These are phyloP conservation scores for Hyaloscypha variabilis DNA, from an alignment of 495 filamentous ascomycete genomes.

Conservation along the genomic window DNA sequence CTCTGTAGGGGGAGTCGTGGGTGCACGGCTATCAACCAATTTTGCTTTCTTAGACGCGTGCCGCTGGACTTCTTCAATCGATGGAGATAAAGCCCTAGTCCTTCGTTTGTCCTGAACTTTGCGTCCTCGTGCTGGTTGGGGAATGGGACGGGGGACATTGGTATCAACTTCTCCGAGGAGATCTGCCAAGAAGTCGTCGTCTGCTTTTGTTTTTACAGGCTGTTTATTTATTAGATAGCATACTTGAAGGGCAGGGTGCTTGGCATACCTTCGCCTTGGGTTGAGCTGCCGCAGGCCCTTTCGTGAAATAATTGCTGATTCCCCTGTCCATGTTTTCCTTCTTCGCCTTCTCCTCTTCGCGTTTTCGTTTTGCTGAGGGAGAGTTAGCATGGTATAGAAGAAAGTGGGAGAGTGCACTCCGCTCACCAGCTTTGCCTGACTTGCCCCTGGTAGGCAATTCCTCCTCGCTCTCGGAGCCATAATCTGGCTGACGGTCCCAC, in stretches of 20 bases:
- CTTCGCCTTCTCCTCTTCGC: constrained; percentile 85
- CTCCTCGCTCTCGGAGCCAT: constrained; percentile 74
- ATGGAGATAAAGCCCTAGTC: constrained; percentile 79
- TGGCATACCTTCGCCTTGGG: constrained; percentile 76
- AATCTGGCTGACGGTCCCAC: constrained; percentile 75
- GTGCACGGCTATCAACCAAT: constrained; percentile 42
- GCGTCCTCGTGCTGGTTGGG: constrained; percentile 61
- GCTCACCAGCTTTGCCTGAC: constrained; percentile 54
- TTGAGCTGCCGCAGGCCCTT: constrained; percentile 63
- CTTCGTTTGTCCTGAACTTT: constrained; percentile 76
- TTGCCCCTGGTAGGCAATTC: constrained; percentile 66
- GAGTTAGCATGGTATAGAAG: constrained; percentile 12
- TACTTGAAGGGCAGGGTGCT: neutral
- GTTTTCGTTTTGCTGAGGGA: constrained; percentile 74
- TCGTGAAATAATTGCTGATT: constrained; percentile 92
- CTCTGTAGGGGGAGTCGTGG: constrained; percentile 47
- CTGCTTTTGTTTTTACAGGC: constrained; percentile 73
- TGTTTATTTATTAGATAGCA: constrained; percentile 25
- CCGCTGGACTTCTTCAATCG: constrained; percentile 46
- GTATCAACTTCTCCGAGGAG: constrained; percentile 88
- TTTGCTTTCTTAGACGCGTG: constrained; percentile 53
- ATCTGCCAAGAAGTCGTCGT: constrained; percentile 81
- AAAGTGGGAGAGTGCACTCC: constrained; percentile 3
- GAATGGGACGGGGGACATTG: constrained; percentile 64
- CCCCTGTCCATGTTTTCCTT: constrained; percentile 85